Conservation (phyloP, 345 rosid genomes). For the Aurinia saxatilis region DNA sequence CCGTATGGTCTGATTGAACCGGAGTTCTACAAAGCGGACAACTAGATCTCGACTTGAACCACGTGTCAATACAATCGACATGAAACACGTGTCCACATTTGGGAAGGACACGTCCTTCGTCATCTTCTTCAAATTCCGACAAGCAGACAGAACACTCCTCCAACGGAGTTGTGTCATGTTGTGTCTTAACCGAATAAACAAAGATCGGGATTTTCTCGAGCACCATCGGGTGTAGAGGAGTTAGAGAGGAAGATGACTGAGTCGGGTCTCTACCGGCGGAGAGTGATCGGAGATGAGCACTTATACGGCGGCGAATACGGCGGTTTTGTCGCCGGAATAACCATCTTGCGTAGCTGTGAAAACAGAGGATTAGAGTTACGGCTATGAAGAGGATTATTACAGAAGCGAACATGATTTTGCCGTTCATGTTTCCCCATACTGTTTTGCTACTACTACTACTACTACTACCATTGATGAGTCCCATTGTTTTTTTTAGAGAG, state of each 20-base stretch:
- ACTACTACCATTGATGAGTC: not conserved
- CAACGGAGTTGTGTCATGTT: conserved; percentile 8
- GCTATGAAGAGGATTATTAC: conserved; percentile 50
- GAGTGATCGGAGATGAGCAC: conserved; percentile 26
- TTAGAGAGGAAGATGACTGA: conserved; percentile 12
- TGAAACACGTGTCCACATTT: conserved; percentile 72
- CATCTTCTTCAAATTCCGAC: conserved; percentile 63
- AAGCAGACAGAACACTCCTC: conserved; percentile 70
- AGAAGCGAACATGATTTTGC: conserved; percentile 53
- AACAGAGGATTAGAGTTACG: conserved; percentile 38
- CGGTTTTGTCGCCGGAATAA: conserved; percentile 33
- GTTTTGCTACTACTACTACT: too few relatives aligned
- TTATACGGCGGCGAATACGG: conserved; percentile 37
- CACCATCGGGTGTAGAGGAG: conserved; percentile 44
- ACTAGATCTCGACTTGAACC: conserved; percentile 73
- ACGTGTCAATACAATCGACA: conserved; percentile 77
- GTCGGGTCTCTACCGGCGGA: conserved; percentile 19
- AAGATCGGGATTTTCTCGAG: conserved; percentile 53
- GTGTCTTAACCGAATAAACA: conserved; percentile 27
- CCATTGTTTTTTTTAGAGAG: conserved; percentile 9
- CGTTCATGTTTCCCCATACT: too few relatives aligned
- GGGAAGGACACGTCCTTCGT: conserved; percentile 63
- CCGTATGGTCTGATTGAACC: conserved; percentile 28
- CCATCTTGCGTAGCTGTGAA: conserved; percentile 60
- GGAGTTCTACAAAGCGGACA: conserved; percentile 84